Evolutionary conservation across 768 basidiomycete genomes (phyloP), one percentile per base, ranked within the genome.

Genomic region (button mushroom (Agaricus bisporus)): DNA sequence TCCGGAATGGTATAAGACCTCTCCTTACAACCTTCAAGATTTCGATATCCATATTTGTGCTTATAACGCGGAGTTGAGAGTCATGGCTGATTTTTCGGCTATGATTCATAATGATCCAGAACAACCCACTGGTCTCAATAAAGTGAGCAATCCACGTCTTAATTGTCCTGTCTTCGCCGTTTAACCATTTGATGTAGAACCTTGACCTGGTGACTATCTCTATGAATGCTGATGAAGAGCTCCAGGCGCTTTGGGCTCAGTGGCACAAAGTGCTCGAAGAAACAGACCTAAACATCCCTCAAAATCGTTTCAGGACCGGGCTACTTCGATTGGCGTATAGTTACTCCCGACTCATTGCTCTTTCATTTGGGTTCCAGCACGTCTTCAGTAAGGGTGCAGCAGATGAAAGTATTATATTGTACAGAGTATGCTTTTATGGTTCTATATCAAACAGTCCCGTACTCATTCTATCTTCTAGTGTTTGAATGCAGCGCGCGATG

Each of bases 1-100:
- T 1, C 79, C 78, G 51, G 69, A 79, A 51, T 90, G 86, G 87
- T 90, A 85, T 83, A 67, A 70, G 49, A 76, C 73, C 54, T 89
- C 87, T 1, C 74, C 73, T 7, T 82, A 79, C 64, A 90, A 88
- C 61, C 72, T 88, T 68, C 68, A 73, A 44, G 73, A 85, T 61
- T 91, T 90, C 58, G 90, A 93, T 64, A 84, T 93, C 47, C 91
- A 93, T 50, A 70, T 85, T 37, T 87, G 81, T 61, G 83, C 80
- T 12, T 92, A 92, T 63, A 91, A 86, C 55, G 77, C 81, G 4
- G 87, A 88, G 63, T 67, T 92, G 59, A 79, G 81, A 61, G 66
- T 87, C 22, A 78, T 88, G 66, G 73, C 77, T 3, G 62, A 65
- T 14, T 92, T 90, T 61, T 64, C 77, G 55, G 71, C 71, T 9